A percentile compares a stretch with the other conserved stretches of the same genome.
Conservation (phyloP, 768 basidiomycete species). For the Tricholoma matsutake region DNA sequence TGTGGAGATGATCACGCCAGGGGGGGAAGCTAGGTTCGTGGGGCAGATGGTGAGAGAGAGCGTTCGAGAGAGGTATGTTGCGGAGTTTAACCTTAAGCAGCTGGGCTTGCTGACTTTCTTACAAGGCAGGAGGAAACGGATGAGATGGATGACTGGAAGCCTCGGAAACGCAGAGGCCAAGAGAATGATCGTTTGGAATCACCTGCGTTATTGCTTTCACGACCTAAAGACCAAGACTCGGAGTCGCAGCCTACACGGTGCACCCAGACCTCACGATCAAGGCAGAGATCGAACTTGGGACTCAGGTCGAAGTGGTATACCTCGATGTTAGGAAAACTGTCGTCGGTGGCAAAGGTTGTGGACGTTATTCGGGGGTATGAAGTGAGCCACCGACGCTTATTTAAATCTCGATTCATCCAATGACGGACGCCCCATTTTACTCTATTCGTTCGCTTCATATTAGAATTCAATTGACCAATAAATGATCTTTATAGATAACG, state of each 20-base stretch:
- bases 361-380: constrained; percentile 41
- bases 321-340: constrained; percentile 86
- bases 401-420: not conserved
- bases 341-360: constrained; percentile 66
- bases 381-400: constrained; percentile 21
- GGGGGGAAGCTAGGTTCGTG: constrained; percentile 85
- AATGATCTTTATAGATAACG: constrained; percentile 49
- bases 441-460: not conserved
- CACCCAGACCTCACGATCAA: not conserved
- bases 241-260: not conserved
- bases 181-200: not conserved
- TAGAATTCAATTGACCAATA: too few species aligned
- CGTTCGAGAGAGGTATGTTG: constrained; percentile 24
- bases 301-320: constrained; percentile 77
- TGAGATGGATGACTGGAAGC: not conserved
- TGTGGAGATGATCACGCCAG: constrained; percentile 85
- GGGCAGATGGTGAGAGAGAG: constrained; percentile 77
- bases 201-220: not conserved
- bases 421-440: not conserved
- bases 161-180: not conserved
- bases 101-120: not conserved
- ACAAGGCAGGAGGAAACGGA: not conserved
- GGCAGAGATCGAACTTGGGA: not conserved
- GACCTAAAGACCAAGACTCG: not conserved
- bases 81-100: not conserved